Percentiles rank a stretch among this genome's conserved stretches.
These are phyloP conservation scores for Thalia dealbata DNA, from an alignment of 176 grass and related monocot genomes.

Conservation along the genomic window DNA sequence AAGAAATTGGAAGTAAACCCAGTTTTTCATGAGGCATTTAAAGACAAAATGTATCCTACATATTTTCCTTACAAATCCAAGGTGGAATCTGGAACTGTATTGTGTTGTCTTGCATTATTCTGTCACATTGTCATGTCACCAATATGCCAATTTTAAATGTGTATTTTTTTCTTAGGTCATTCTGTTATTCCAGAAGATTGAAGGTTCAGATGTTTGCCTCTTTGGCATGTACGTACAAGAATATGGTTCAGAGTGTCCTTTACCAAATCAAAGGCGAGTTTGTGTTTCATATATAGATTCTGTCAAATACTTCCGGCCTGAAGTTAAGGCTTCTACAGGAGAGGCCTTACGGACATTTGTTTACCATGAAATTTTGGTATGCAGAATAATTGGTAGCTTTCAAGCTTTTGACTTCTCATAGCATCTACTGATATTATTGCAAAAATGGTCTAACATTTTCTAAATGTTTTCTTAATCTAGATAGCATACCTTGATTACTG, in stretches of 20 bases:
- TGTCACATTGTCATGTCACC: not conserved
- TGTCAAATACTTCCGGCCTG: slow-evolving; percentile 85
- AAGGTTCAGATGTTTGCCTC: slow-evolving; percentile 88
- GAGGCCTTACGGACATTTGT: slow-evolving; percentile 88
- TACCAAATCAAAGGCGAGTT: slow-evolving; percentile 69
- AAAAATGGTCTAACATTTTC: slow-evolving; percentile 4
- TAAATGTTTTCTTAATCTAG: slow-evolving; percentile 22
- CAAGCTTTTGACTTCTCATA: not conserved
- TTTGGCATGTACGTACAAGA: slow-evolving; percentile 99
- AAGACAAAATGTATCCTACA: slow-evolving; percentile 63
- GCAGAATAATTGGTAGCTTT: slow-evolving; percentile 5
- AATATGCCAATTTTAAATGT: not conserved
- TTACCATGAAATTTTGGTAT: slow-evolving; percentile 95
- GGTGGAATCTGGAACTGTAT: slow-evolving; percentile 22
- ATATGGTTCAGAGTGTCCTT: slow-evolving; percentile 62
- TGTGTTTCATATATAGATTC: slow-evolving; percentile 99
- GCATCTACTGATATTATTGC: too few relatives aligned
- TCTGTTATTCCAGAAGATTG: slow-evolving; percentile 87
- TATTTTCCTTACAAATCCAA: slow-evolving; percentile 94
- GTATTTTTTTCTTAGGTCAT: slow-evolving; percentile 55
- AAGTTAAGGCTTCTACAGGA: slow-evolving; percentile 69
- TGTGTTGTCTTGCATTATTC: slow-evolving; percentile 17
- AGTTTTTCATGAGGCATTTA: slow-evolving; percentile 57
- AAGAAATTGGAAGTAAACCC: slow-evolving; percentile 56
- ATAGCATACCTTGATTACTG: slow-evolving; percentile 93